phyloP scores from a whole-genome alignment of 2,329 filamentous ascomycete species.

The Coniochaeta sp. region DNA sequence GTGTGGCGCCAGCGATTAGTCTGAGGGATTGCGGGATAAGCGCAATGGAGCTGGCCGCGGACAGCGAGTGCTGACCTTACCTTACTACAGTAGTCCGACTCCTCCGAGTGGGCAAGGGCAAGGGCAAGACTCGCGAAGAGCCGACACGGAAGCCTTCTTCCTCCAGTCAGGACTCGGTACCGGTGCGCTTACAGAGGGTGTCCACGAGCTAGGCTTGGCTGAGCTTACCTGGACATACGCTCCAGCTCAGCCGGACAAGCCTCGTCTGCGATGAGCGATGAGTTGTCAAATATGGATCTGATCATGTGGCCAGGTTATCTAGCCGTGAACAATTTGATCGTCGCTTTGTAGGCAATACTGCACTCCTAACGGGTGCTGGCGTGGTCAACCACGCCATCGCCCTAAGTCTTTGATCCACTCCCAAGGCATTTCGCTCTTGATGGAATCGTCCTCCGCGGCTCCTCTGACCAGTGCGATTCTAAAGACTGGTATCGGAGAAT shows the following conservation, averaged over 20 bases:
- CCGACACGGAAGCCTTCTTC: background rate
- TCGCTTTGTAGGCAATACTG: background rate
- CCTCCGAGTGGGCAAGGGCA: background rate
- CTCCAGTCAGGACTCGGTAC: background rate
- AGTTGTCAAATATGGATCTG: background rate
- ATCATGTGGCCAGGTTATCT: background rate
- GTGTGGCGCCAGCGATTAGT: background rate
- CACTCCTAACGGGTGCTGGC: background rate
- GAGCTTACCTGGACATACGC: background rate
- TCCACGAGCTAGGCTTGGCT: background rate
- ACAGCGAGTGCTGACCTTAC: background rate
- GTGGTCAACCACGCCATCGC: background rate
- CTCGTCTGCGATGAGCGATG: background rate
- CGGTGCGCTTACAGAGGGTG: background rate
- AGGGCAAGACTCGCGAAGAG: background rate
- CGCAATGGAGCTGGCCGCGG: background rate
- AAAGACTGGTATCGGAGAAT: background rate
- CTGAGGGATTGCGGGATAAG: background rate
- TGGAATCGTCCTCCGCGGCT: background rate
- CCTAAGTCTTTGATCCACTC: background rate
- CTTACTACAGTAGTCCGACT: too few relatives aligned
- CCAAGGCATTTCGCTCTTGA: background rate
- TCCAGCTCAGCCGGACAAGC: background rate
- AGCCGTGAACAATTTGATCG: background rate
- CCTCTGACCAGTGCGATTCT: background rate